Percentiles rank a stretch among this genome's conserved stretches.
Evolutionary conservation across 352 stramenopile species (phyloP).

Genomic region (Globisporangium viniferum): DNA sequence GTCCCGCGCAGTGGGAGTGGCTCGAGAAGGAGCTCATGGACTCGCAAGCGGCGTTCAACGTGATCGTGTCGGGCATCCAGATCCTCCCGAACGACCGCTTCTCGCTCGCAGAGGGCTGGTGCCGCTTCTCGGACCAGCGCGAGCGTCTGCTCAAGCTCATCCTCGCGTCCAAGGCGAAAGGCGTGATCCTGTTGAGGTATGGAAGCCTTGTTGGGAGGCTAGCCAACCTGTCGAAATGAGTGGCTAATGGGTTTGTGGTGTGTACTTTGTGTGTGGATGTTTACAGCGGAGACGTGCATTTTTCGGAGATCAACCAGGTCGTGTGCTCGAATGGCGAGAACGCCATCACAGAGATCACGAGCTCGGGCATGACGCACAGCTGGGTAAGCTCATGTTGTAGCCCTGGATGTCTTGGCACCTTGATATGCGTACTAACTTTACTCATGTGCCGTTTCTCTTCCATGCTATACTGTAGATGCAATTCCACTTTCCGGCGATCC

Average conservation of each 20-base stretch:
- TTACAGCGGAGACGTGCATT: constrained; percentile 90
- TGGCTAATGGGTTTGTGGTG: not conserved
- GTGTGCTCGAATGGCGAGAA: constrained; percentile 73
- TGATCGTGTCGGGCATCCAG: constrained; percentile 92
- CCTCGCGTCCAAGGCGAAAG: constrained; percentile 74
- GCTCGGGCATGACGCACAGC: constrained; percentile 92
- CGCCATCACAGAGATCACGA: constrained; percentile 86
- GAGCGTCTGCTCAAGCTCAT: constrained; percentile 85
- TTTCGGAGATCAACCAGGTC: constrained; percentile 91
- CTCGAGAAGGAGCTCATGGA: constrained; percentile 77
- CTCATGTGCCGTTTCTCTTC: not conserved
- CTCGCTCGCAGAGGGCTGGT: constrained; percentile 87
- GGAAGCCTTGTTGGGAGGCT: not conserved
- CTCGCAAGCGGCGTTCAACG: constrained; percentile 88
- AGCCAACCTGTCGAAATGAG: not conserved
- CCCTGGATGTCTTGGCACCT: not conserved
- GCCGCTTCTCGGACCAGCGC: constrained; percentile 77
- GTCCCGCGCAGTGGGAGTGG: constrained; percentile 79
- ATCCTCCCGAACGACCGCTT: constrained; percentile 81
- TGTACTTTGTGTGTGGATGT: constrained; percentile 6
- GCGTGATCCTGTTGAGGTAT: constrained; percentile 86
- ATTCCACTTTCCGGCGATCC: constrained; percentile 54
- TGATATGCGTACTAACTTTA: not conserved
- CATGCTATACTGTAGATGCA: constrained; percentile 46
- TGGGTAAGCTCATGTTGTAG: constrained; percentile 55